Percentiles rank a stretch among this genome's conserved stretches.
These are phyloP conservation scores for Scutellaria barbata DNA, from an alignment of 257 asterid species.

Conservation along the genomic window DNA sequence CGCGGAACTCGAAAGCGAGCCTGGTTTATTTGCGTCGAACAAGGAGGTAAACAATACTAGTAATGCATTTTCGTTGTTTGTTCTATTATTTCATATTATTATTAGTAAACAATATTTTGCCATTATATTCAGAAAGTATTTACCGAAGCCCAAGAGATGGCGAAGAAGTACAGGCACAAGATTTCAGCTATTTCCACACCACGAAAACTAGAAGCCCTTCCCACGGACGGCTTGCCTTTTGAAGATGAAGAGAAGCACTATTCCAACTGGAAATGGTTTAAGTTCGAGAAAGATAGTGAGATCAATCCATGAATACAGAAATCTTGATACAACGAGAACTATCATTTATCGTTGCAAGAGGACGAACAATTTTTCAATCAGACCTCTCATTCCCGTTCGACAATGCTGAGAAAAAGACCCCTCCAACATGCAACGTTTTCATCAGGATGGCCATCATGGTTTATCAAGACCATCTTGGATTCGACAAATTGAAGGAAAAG, in stretches of 20 bases:
- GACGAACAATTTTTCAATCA: not conserved
- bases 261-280: constrained; percentile 93
- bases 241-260: constrained; percentile 71
- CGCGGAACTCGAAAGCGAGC: constrained; percentile 89
- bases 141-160: constrained; percentile 86
- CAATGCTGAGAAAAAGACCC: constrained; percentile 13
- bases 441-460: not conserved
- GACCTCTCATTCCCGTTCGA: constrained; percentile 14
- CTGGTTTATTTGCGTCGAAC: constrained; percentile 76
- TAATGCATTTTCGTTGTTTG: not conserved
- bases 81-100: constrained; percentile 3
- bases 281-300: constrained; percentile 55
- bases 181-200: constrained; percentile 44
- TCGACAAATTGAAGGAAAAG: not conserved
- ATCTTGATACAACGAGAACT: not conserved
- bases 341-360: not conserved
- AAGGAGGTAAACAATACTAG: constrained; percentile 61
- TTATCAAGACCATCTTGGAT: constrained; percentile 8
- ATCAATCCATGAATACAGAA: constrained; percentile 35
- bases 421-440: not conserved
- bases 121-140: constrained; percentile 65
- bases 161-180: constrained; percentile 75
- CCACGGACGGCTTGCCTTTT: constrained; percentile 60
- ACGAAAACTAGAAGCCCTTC: constrained; percentile 54
- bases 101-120: not conserved